Evolutionary conservation across 2,329 filamentous ascomycete species (phyloP).

Genomic region (Domatiomyces globalis): DNA sequence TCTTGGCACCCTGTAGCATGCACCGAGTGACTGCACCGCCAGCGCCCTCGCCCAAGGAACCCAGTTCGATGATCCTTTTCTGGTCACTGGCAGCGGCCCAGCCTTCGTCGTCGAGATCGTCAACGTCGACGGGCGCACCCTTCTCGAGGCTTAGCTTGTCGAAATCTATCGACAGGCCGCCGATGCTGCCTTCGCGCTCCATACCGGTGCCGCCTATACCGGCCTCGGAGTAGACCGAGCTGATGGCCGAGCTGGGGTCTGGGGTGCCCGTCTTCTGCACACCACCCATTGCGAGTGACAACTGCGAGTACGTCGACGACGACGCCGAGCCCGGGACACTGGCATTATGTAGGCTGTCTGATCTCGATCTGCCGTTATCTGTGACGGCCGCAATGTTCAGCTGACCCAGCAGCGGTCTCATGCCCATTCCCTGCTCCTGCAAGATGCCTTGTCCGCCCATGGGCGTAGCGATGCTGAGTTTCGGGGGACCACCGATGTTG

Average conservation of each 20-base stretch:
- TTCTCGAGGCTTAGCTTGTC: slow-evolving; percentile 71
- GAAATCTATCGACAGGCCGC: slow-evolving; percentile 59
- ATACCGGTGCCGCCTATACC: slow-evolving; percentile 62
- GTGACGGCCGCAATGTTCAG: slow-evolving; percentile 21
- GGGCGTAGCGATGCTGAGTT: slow-evolving; percentile 71
- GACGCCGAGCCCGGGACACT: slow-evolving; percentile 76
- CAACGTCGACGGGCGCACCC: slow-evolving; percentile 72
- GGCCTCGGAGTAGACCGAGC: slow-evolving; percentile 67
- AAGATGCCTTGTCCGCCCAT: slow-evolving; percentile 65
- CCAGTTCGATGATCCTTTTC: slow-evolving; percentile 73
- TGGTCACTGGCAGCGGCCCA: slow-evolving; percentile 89
- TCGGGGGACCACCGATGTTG: slow-evolving; percentile 43
- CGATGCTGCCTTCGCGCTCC: slow-evolving; percentile 70
- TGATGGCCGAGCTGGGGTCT: slow-evolving; percentile 78
- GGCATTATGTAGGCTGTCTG: slow-evolving; percentile 66
- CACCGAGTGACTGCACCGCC: slow-evolving; percentile 90
- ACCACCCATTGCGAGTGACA: slow-evolving; percentile 65
- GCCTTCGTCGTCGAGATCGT: slow-evolving; percentile 85
- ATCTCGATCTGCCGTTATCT: slow-evolving; percentile 70
- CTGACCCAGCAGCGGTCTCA: slow-evolving; percentile 43
- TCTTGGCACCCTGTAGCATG: slow-evolving; percentile 79
- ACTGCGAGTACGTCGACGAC: slow-evolving; percentile 69
- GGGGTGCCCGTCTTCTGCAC: slow-evolving; percentile 50
- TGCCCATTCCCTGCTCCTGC: slow-evolving; percentile 48
- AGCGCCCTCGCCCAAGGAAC: slow-evolving; percentile 83